Conservation (phyloP, 495 filamentous ascomycete species). For the Penicillium waksmanii region DNA sequence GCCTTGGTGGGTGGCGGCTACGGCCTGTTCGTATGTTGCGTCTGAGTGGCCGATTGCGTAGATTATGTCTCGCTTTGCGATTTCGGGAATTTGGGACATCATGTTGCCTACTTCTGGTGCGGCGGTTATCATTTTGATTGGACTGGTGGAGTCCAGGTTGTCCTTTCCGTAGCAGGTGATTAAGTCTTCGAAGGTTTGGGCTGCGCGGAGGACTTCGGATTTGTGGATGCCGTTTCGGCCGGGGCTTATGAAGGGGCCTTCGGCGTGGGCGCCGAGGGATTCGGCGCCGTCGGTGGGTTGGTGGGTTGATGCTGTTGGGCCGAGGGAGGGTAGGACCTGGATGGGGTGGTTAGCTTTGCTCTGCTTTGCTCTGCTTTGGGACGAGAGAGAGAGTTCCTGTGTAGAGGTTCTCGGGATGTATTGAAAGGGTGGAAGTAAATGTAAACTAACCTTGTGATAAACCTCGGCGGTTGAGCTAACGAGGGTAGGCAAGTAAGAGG, state of each 20-base stretch:
- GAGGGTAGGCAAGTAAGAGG: conserved; percentile 80
- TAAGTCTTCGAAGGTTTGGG: conserved; percentile 58
- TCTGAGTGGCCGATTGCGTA: conserved; percentile 83
- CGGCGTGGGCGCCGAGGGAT: conserved; percentile 80
- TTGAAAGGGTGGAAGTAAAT: background rate
- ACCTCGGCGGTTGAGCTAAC: conserved; percentile 67
- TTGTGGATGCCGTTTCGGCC: conserved; percentile 76
- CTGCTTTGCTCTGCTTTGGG: background rate
- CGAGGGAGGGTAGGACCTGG: conserved; percentile 72
- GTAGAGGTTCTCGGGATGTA: background rate
- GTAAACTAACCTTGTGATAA: conserved; percentile 58
- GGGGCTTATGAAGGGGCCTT: conserved; percentile 80
- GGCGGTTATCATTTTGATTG: conserved; percentile 77
- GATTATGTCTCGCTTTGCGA: conserved; percentile 64
- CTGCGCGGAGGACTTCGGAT: conserved; percentile 59
- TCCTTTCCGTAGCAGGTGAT: conserved; percentile 68
- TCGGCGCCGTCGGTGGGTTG: conserved; percentile 67
- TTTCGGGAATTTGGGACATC: conserved; percentile 60
- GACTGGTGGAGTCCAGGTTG: conserved; percentile 50
- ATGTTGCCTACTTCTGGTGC: conserved; percentile 76
- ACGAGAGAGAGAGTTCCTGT: no score
- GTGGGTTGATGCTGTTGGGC: conserved; percentile 58
- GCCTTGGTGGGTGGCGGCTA: conserved; percentile 65
- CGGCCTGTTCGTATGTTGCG: conserved; percentile 75
- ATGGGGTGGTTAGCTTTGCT: background rate